A percentile compares a stretch with the other conserved stretches of the same genome.
Evolutionary conservation across 2,329 filamentous ascomycete species (phyloP).

Genomic region (Albifimbria verrucaria): DNA sequence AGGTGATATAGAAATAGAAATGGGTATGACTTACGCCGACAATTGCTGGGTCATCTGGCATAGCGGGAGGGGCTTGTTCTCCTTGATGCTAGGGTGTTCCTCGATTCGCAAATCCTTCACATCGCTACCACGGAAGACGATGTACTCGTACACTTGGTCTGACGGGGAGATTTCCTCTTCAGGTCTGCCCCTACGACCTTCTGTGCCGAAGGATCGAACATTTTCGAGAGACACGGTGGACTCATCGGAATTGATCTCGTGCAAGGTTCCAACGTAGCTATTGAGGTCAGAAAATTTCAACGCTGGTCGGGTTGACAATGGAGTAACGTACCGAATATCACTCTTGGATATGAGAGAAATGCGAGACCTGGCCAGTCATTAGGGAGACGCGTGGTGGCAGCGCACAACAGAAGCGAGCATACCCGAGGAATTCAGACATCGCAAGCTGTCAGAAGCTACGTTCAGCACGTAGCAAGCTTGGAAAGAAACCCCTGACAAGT

Average conservation of each 20-base stretch:
- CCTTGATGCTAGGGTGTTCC: conserved; percentile 70
- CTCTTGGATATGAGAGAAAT: conserved; percentile 97
- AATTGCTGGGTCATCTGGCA: conserved; percentile 94
- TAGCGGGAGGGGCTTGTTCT: conserved; percentile 71
- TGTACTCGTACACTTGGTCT: conserved; percentile 93
- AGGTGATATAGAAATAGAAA: conserved; percentile 23
- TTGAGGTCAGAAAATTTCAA: conserved; percentile 28
- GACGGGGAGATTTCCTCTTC: conserved; percentile 81
- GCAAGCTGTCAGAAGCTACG: conserved; percentile 31
- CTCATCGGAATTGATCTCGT: conserved; percentile 97
- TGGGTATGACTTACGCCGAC: conserved; percentile 76
- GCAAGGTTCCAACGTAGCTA: conserved; percentile 92
- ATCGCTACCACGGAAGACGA: conserved; percentile 96
- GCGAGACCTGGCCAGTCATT: conserved; percentile 62
- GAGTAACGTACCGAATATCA: conserved; percentile 77
- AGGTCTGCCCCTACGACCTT: conserved; percentile 76
- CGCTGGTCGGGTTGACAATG: conserved; percentile 6
- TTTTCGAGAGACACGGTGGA: conserved; percentile 97
- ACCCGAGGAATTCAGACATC: conserved; percentile 63
- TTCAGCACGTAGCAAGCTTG: conserved; percentile 37
- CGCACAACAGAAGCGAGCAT: conserved; percentile 26
- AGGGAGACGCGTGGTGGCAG: conserved; percentile 27
- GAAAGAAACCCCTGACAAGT: conserved; percentile 15
- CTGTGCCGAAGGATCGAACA: conserved; percentile 90
- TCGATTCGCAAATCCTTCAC: conserved; percentile 97